A percentile compares a stretch with the other conserved stretches of the same genome.
Conservation (phyloP, 495 filamentous ascomycete genomes). For the Penicillium malachiteum region DNA sequence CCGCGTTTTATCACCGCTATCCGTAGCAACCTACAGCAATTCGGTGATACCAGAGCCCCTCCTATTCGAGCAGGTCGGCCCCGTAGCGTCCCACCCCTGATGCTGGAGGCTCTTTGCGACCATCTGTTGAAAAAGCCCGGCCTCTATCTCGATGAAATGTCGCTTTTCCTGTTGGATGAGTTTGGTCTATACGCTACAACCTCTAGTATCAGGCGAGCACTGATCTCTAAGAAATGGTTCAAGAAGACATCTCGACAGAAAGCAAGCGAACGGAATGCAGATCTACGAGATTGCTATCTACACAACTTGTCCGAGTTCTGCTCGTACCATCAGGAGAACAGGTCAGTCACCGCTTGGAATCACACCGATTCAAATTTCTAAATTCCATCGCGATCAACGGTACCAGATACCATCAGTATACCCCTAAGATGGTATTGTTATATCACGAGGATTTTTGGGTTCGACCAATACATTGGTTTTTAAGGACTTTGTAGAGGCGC, state of each 20-base stretch:
- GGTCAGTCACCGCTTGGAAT: conserved; percentile 1
- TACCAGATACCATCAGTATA: conserved; percentile 12
- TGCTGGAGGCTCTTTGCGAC: conserved; percentile 13
- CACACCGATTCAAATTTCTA: background rate
- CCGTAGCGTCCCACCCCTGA: conserved; percentile 22
- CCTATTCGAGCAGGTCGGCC: conserved; percentile 13
- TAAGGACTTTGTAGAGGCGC: conserved; percentile 40
- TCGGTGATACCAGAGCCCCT: background rate
- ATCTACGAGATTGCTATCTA: conserved; percentile 1
- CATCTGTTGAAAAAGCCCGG: conserved; percentile 2
- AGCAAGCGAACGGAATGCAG: conserved; percentile 4
- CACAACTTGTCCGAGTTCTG: background rate
- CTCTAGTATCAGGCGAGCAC: conserved; percentile 7
- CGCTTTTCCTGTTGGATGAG: conserved; percentile 10
- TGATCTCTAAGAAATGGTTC: conserved; percentile 10
- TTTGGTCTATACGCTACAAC: conserved; percentile 10
- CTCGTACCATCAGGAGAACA: background rate
- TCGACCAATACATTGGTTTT: conserved; percentile 38
- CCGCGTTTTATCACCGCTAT: background rate
- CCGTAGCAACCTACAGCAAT: background rate
- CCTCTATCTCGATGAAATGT: conserved; percentile 21
- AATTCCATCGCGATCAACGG: background rate
- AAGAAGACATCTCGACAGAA: conserved; percentile 5
- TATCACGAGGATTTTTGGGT: conserved; percentile 33
- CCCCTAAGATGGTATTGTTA: conserved; percentile 33